phyloP scores from a whole-genome alignment of 768 basidiomycete species.

The Hypsizygus marmoreus region DNA sequence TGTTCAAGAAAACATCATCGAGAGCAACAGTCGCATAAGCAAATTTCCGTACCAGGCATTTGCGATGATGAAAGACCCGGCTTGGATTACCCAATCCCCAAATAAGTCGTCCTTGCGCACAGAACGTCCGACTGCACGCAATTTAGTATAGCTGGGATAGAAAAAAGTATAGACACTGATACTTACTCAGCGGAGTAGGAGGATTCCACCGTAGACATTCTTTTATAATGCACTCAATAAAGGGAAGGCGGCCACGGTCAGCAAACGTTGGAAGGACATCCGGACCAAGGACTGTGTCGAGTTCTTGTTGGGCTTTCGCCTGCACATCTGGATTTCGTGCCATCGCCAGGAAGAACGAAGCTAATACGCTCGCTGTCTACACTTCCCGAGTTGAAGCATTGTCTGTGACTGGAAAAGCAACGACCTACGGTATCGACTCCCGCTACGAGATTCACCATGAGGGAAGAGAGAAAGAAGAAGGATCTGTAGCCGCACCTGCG shows the following conservation, averaged over 20 bases:
- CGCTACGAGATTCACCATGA: background rate
- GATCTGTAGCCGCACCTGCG: background rate
- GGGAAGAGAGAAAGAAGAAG: background rate
- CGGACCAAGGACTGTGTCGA: slow-evolving; percentile 17
- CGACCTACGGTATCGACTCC: background rate
- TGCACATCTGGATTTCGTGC: slow-evolving; percentile 26
- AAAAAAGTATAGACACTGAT: background rate
- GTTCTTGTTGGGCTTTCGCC: slow-evolving; percentile 9
- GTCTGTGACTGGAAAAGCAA: background rate
- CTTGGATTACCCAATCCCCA: slow-evolving; percentile 2
- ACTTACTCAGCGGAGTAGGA: slow-evolving; percentile 9
- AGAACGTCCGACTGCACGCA: background rate
- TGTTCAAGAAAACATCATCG: background rate
- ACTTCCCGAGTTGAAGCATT: background rate
- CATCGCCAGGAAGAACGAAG: slow-evolving; percentile 12
- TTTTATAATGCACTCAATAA: slow-evolving; percentile 16
- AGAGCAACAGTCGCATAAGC: background rate
- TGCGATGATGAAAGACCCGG: slow-evolving; percentile 8
- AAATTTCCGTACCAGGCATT: slow-evolving; percentile 5
- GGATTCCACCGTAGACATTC: slow-evolving; percentile 21
- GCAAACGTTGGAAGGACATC: slow-evolving; percentile 15
- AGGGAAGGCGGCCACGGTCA: slow-evolving; percentile 16
- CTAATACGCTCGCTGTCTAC: slow-evolving; percentile 1
- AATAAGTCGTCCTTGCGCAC: slow-evolving; percentile 4
- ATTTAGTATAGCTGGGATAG: background rate